Conservation (phyloP, 2,329 filamentous ascomycete genomes). For the Botrytis porri region DNA sequence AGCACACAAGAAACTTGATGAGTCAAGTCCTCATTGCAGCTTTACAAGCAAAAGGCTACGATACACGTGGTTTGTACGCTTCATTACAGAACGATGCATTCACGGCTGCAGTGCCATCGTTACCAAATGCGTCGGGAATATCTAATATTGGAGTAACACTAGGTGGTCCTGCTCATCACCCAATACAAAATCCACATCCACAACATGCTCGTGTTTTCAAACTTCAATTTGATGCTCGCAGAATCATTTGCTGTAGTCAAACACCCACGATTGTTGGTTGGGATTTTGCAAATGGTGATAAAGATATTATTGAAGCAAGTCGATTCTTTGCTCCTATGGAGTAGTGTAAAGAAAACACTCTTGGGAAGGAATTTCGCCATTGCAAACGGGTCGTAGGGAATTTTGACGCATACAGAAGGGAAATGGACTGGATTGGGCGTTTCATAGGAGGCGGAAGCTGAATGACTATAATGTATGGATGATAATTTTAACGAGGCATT, state of each 20-base stretch:
- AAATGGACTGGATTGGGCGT: neutral
- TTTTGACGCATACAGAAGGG: neutral
- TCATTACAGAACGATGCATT: conserved; percentile 5
- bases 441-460: neutral
- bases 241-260: conserved; percentile 93
- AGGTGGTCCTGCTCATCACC: neutral
- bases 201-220: conserved; percentile 72
- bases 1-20: conserved; percentile 24
- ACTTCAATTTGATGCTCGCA: conserved; percentile 88
- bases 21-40: conserved; percentile 15
- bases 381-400: neutral
- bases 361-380: neutral
- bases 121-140: conserved; percentile 26
- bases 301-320: conserved; percentile 72
- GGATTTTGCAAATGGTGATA: conserved; percentile 91
- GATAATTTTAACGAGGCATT: neutral
- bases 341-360: conserved; percentile 32
- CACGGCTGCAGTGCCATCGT: conserved; percentile 7
- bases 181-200: neutral
- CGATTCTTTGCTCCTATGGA: conserved; percentile 71
- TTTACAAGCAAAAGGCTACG: neutral
- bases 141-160: neutral
- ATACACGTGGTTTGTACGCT: neutral
- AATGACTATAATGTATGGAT: neutral
- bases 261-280: conserved; percentile 90